phyloP scores from a whole-genome alignment of 371 early-diverging fungal genomes.

The Capniomyces stellatus region DNA sequence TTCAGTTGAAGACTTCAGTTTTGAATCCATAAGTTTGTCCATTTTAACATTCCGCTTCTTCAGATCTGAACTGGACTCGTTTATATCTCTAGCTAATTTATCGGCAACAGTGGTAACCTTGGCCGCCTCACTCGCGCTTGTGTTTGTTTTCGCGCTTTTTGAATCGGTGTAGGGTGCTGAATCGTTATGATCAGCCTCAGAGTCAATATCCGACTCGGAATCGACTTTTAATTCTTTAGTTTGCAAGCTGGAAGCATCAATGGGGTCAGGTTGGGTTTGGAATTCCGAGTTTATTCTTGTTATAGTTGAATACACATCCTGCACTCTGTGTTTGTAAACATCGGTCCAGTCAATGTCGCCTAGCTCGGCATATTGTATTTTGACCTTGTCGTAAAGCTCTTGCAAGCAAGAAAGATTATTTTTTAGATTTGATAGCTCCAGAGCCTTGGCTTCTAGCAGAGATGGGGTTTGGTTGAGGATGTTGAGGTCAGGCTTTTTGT shows the following conservation, averaged over 20 bases:
- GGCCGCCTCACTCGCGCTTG: neutral
- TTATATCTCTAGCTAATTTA: neutral
- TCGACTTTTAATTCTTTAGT: neutral
- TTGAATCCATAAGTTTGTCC: neutral
- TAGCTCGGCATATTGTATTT: neutral
- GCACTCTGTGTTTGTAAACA: neutral
- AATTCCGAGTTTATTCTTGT: neutral
- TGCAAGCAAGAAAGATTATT: neutral
- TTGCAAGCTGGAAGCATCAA: neutral
- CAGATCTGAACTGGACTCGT: neutral
- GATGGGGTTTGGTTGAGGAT: too few species aligned
- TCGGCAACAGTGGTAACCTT: neutral
- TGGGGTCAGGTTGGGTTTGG: neutral
- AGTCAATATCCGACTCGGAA: neutral
- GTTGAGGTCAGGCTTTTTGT: too few species aligned
- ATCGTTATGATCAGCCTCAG: neutral
- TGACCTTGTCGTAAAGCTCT: neutral
- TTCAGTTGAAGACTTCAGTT: neutral
- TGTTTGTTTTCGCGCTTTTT: neutral
- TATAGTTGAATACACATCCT: too few species aligned
- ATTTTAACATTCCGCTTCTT: neutral
- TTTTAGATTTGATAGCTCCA: too few species aligned
- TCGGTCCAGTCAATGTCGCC: neutral
- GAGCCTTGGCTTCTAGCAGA: too few species aligned
- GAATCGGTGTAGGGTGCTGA: neutral